Evolutionary conservation across 768 basidiomycete species (phyloP).

Genomic region (Epithele typhae): DNA sequence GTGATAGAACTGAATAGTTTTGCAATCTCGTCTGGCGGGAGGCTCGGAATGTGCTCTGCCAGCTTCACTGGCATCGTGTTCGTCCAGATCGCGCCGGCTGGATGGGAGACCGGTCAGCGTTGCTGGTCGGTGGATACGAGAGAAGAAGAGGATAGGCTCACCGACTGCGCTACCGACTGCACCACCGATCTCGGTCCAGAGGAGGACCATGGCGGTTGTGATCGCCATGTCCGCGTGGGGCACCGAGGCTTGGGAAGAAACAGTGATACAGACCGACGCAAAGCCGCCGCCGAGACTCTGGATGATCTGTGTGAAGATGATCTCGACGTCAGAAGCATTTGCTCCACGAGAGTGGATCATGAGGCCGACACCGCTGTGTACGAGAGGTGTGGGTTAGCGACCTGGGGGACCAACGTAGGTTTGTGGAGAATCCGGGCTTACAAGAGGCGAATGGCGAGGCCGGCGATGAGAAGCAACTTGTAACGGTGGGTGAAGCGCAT

Average conservation of each 20-base stretch:
- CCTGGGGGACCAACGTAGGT: neutral
- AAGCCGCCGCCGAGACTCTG: constrained; percentile 50
- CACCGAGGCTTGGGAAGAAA: constrained; percentile 42
- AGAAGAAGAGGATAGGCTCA: too few relatives aligned
- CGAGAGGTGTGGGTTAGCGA: neutral
- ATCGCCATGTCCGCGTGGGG: constrained; percentile 44
- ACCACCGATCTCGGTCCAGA: constrained; percentile 41
- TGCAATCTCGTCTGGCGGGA: constrained; percentile 6
- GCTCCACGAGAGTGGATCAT: constrained; percentile 24
- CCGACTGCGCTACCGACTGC: constrained; percentile 39
- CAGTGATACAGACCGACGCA: constrained; percentile 37
- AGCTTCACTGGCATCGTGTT: constrained; percentile 22
- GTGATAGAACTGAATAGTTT: constrained; percentile 15
- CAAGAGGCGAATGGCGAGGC: constrained; percentile 26
- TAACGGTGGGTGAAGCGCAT: constrained; percentile 42
- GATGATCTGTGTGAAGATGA: constrained; percentile 45
- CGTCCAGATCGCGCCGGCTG: constrained; percentile 20
- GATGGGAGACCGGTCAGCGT: too few relatives aligned
- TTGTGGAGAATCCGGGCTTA: too few relatives aligned
- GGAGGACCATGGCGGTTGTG: constrained; percentile 38
- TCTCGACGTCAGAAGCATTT: constrained; percentile 24
- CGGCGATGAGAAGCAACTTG: constrained; percentile 41
- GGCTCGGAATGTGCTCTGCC: constrained; percentile 18
- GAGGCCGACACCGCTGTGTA: constrained; percentile 23
- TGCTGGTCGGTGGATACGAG: too few relatives aligned